Conservation (phyloP, 1,284 basidiomycete genomes). For the Cryptococcus neoformans region DNA sequence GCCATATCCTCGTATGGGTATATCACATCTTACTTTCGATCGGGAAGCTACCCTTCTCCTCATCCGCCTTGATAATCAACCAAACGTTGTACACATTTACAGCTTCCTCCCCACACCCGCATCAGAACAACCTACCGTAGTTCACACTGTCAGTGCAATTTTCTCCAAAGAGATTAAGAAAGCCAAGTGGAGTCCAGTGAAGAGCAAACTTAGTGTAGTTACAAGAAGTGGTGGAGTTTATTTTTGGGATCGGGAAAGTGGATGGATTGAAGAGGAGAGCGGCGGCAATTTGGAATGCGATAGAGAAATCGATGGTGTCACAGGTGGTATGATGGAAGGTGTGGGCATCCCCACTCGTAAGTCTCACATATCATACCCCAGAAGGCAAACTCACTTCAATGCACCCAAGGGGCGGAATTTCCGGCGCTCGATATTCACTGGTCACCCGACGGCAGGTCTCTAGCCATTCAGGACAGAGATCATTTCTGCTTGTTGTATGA, state of each 20-base stretch:
- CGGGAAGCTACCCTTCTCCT: conserved; percentile 66
- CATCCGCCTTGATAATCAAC: conserved; percentile 51
- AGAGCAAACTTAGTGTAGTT: conserved; percentile 16
- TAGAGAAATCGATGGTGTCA: conserved; percentile 3
- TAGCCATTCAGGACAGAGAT: conserved; percentile 22
- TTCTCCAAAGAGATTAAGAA: conserved; percentile 23
- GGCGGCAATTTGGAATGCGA: background rate
- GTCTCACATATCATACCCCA: background rate
- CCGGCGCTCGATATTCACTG: conserved; percentile 18
- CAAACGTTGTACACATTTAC: conserved; percentile 37
- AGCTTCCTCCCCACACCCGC: conserved; percentile 25
- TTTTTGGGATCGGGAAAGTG: conserved; percentile 35
- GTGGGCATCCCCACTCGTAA: conserved; percentile 35
- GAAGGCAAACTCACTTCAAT: background rate
- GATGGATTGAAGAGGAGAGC: conserved; percentile 26
- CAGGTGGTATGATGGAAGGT: conserved; percentile 36
- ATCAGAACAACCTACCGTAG: conserved; percentile 21
- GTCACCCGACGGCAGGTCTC: conserved; percentile 34
- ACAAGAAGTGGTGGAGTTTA: conserved; percentile 26
- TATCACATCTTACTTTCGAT: conserved; percentile 72
- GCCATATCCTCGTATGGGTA: conserved; percentile 55
- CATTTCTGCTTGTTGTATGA: conserved; percentile 40
- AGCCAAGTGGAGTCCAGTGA: conserved; percentile 21
- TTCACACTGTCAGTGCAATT: conserved; percentile 19
- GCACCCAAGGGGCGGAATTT: conserved; percentile 17